Percentiles rank a stretch among this genome's conserved stretches.
Evolutionary conservation across 495 filamentous ascomycete species (phyloP).

Genomic region (Lichenothelia convexa): DNA sequence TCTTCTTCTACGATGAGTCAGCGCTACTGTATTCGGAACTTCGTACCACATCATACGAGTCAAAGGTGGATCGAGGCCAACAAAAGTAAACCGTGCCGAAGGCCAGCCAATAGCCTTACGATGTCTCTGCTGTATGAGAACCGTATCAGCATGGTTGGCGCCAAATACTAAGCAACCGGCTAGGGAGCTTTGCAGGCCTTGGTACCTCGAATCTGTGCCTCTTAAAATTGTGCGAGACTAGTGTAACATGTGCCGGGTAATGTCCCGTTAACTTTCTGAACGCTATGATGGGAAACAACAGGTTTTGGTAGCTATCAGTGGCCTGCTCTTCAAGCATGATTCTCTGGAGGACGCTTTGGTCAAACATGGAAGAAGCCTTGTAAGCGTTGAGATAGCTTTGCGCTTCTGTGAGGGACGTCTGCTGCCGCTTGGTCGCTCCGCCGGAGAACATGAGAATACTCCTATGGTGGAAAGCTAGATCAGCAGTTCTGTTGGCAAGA

Average conservation of each 20-base stretch:
- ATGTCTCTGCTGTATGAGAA: no score
- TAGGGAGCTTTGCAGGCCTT: no score
- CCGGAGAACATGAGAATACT: constrained; percentile 19
- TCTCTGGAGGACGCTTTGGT: background rate
- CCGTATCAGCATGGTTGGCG: no score
- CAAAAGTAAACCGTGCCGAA: no score
- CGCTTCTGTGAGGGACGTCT: constrained; percentile 12
- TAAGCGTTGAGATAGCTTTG: constrained; percentile 15
- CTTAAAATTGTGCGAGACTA: constrained; percentile 25
- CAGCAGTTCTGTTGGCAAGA: no score
- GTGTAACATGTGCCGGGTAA: constrained; percentile 14
- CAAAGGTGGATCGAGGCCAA: no score
- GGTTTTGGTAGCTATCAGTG: constrained; percentile 24
- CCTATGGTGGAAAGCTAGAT: background rate
- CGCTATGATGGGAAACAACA: constrained; percentile 20
- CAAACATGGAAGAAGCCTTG: background rate
- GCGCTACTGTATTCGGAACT: no score
- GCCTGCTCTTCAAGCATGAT: constrained; percentile 16
- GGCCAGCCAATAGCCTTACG: no score
- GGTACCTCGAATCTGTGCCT: constrained; percentile 14
- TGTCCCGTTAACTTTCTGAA: constrained; percentile 14
- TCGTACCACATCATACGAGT: no score
- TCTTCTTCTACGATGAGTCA: no score
- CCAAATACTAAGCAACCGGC: no score
- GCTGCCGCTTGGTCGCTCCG: constrained; percentile 10